A percentile compares a stretch with the other conserved stretches of the same genome.
phyloP scores from a whole-genome alignment of 345 rosid species.

The Dovyalis caffra region DNA sequence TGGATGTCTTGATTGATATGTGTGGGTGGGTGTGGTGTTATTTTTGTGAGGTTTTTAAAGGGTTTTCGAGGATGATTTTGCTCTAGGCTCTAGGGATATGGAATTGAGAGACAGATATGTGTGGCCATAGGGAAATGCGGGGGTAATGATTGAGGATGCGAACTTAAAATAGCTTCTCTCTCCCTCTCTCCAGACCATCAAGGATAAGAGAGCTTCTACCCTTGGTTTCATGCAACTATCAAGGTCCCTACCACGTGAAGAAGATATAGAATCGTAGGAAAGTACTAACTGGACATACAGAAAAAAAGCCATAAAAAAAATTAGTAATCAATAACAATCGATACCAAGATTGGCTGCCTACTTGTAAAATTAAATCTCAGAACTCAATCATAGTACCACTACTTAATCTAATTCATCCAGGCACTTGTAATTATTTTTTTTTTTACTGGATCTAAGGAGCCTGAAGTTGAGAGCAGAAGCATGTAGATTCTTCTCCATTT shows the following conservation, averaged over 20 bases:
- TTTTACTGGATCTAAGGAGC: no score
- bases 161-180: no score
- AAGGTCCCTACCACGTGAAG: slow-evolving; percentile 37
- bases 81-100: background rate
- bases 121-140: background rate
- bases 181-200: background rate
- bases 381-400: no score
- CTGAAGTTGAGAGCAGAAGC: no score
- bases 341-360: background rate
- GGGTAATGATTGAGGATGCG: background rate
- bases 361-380: background rate
- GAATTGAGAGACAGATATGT: background rate
- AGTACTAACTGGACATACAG: background rate
- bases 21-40: background rate
- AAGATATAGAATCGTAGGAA: background rate
- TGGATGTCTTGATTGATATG: background rate
- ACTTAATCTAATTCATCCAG: no score
- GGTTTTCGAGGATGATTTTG: slow-evolving; percentile 15
- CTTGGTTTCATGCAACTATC: slow-evolving; percentile 15
- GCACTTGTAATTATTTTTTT: no score
- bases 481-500: no score
- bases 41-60: background rate
- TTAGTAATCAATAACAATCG: background rate
- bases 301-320: background rate
- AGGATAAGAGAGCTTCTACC: slow-evolving; percentile 14